phyloP scores from a whole-genome alignment of 108 stramenopile genomes.

The Fistulifera pelliculosa region DNA sequence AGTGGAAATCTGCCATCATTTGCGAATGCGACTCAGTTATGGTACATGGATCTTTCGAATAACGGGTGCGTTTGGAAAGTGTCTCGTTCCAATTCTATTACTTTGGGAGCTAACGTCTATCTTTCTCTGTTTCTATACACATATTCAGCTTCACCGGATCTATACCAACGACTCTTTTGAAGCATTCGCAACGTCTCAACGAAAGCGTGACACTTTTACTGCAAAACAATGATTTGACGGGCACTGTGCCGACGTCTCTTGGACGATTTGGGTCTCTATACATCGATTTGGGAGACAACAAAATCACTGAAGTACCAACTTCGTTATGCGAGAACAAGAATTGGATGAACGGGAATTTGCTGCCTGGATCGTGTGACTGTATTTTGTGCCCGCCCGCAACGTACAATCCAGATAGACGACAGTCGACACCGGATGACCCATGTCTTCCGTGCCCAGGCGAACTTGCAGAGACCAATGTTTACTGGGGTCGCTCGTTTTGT shows the following conservation, averaged over 20 bases:
- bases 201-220: conserved; percentile 1
- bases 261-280: conserved; percentile 20
- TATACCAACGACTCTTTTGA: not conserved
- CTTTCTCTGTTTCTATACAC: no score
- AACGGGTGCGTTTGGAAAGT: no score
- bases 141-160: not conserved
- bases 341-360: conserved; percentile 37
- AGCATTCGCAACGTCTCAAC: not conserved
- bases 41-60: conserved; percentile 9
- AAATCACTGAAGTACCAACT: conserved; percentile 13
- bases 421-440: not conserved
- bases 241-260: conserved; percentile 33
- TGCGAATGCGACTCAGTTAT: conserved; percentile 3
- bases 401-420: conserved; percentile 3
- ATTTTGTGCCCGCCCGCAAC: conserved; percentile 49
- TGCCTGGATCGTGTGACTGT: conserved; percentile 27
- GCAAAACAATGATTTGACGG: conserved; percentile 40
- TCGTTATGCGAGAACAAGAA: conserved; percentile 21
- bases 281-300: conserved; percentile 21
- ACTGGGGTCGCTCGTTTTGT: conserved; percentile 1
- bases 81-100: no score
- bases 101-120: no score
- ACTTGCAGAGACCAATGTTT: not conserved
- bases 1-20: conserved; percentile 6
- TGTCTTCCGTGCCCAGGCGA: conserved; percentile 3